phyloP scores from a whole-genome alignment of 1,139 yeast genomes.

The Candida tunisiensis region DNA sequence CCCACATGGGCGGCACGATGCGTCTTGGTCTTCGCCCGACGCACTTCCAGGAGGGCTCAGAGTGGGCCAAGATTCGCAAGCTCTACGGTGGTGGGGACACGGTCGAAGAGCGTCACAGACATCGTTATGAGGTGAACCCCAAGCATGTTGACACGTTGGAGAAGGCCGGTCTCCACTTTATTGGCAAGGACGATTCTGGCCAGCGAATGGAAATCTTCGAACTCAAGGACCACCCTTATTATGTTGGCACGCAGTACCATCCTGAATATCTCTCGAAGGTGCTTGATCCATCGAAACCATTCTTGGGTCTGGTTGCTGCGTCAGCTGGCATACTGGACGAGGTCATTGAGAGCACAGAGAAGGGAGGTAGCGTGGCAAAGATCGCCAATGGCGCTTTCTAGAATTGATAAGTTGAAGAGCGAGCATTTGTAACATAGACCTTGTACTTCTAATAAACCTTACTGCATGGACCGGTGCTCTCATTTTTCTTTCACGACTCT shows the following conservation, averaged over 20 bases:
- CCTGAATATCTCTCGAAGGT: conserved; percentile 97
- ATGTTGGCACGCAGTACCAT: conserved; percentile 93
- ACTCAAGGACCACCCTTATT: conserved; percentile 67
- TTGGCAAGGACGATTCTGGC: conserved; percentile 84
- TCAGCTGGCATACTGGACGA: conserved; percentile 63
- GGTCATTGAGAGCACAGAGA: too few species aligned
- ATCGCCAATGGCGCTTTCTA: too few species aligned
- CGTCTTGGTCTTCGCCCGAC: conserved; percentile 91
- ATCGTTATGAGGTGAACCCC: conserved; percentile 95
- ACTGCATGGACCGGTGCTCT: too few species aligned
- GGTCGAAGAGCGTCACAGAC: conserved; percentile 93
- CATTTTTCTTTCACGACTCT: too few species aligned
- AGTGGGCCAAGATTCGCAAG: conserved; percentile 58
- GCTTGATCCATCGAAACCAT: conserved; percentile 90
- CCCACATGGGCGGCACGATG: conserved; percentile 97
- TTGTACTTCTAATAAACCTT: too few species aligned
- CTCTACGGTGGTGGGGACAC: conserved; percentile 58
- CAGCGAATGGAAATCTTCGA: conserved; percentile 92
- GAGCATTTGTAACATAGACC: too few species aligned
- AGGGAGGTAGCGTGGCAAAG: too few species aligned
- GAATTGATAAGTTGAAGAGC: too few species aligned
- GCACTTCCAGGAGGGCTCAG: conserved; percentile 51
- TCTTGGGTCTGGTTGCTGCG: conserved; percentile 92
- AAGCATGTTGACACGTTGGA: conserved; percentile 55
- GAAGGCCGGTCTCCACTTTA: conserved; percentile 63